These are phyloP conservation scores for Jatropha podagrica DNA, from an alignment of 441 rosid species.

Conservation along the genomic window DNA sequence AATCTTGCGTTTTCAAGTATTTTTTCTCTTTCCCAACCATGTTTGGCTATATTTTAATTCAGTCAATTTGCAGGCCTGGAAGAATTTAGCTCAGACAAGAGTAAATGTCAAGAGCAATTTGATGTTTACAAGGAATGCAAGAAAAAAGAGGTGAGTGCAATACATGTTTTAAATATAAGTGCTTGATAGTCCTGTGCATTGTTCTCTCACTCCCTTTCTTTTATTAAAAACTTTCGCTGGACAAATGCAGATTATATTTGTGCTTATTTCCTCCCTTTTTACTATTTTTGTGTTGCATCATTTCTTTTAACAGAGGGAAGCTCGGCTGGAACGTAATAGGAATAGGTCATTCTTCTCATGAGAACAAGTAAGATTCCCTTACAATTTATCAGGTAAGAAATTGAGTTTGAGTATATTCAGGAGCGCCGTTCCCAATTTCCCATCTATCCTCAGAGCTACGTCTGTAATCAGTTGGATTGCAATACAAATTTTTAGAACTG, in stretches of 20 bases:
- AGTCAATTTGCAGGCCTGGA: slow-evolving; percentile 66
- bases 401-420: background rate
- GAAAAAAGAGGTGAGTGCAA: slow-evolving; percentile 73
- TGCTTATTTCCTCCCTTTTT: background rate
- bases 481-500: background rate
- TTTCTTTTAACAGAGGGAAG: slow-evolving; percentile 68
- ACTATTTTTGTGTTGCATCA: background rate
- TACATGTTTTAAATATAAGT: background rate
- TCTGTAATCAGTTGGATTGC: slow-evolving; percentile 9
- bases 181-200: background rate
- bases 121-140: slow-evolving; percentile 95
- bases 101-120: slow-evolving; percentile 92
- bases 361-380: slow-evolving; percentile 16
- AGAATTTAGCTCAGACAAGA: slow-evolving; percentile 80
- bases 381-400: background rate
- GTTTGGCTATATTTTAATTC: background rate
- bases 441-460: background rate
- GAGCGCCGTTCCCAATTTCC: slow-evolving; percentile 8
- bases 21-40: background rate
- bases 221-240: background rate
- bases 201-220: background rate
- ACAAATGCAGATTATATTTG: background rate
- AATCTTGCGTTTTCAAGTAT: background rate
- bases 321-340: slow-evolving; percentile 86
- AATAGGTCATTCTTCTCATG: slow-evolving; percentile 72